Evolutionary conservation across 2,329 filamentous ascomycete genomes (phyloP), one percentile per base, ranked within the genome.

Genomic region (Cyclaneusma minus): DNA sequence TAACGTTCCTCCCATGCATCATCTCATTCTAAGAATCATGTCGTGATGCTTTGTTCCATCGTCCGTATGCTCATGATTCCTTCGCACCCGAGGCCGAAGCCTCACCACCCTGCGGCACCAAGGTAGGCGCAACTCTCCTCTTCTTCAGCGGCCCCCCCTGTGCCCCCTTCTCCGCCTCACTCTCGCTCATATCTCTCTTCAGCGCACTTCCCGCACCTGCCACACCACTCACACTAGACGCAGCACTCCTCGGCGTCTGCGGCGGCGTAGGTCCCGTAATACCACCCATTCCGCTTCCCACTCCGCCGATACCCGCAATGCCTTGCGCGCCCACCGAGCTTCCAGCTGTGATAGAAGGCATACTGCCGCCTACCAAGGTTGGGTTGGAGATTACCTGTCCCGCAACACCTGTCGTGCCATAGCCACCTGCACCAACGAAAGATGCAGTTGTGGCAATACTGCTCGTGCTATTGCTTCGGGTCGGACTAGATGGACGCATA

Each of bases 251-350:
- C 5, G 87, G 87, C 3, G 87, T 95, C 48, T 92, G 79, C 1
- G 87, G 89, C 3, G 89, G 87, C 6, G 87, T 94, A 19, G 80
- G 82, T 41, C 92, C 69, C 0, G 84, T 80, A 22, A 91, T 55
- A 0, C 64, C 62, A 0, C 60, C 58, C 3, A 68, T 56, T 4
- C 52, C 52, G 13, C 64, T 61, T 0, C 60, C 58, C 3, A 68
- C 56, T 4, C 52, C 52, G 13, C 41, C 42, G 9, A 56, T 48
- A n/a, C 50, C 48, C 2, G 25, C 22, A n/a, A n/a, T n/a, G n/a
- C n/a, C n/a, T n/a, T n/a, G n/a, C n/a, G n/a, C n/a, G n/a, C n/a
- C n/a, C n/a, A n/a, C n/a, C 21, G 32, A 27, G 35, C 75, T 78
- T 7, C 78, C 59, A 5, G 81, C 81, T 8, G 80, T 72, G 14